These are phyloP conservation scores for Diaporthe humulicola DNA, from an alignment of 2,329 filamentous ascomycete species.

Conservation along the genomic window DNA sequence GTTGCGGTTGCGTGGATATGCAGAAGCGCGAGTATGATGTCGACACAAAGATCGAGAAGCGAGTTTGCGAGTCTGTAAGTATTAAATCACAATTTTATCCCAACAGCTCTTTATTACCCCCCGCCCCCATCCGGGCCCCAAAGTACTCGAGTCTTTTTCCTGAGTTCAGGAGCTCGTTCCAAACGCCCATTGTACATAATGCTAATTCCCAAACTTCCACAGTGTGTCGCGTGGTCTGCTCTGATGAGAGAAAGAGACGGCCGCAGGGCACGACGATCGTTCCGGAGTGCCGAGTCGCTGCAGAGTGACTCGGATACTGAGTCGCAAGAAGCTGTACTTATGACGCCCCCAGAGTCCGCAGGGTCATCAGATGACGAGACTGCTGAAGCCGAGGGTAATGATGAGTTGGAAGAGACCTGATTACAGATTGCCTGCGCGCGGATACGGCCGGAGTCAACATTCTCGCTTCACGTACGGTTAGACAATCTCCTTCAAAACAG, in stretches of 20 bases:
- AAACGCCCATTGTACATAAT: background rate
- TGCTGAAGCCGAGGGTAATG: background rate
- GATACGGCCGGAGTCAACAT: background rate
- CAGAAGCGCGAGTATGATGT: background rate
- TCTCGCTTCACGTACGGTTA: too few relatives aligned
- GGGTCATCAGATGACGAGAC: background rate
- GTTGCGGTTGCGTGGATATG: background rate
- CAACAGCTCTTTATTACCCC: background rate
- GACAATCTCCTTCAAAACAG: background rate
- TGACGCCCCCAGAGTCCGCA: background rate
- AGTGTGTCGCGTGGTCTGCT: slow-evolving; percentile 18
- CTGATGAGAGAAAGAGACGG: slow-evolving; percentile 9
- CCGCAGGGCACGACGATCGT: background rate
- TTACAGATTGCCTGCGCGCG: background rate
- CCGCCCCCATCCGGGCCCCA: too few relatives aligned
- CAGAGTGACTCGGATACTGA: background rate
- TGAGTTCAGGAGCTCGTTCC: rapidly evolving
- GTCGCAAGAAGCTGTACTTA: background rate
- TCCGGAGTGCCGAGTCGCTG: background rate
- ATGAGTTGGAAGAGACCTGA: background rate
- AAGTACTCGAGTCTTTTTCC: background rate
- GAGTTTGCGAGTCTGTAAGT: slow-evolving; percentile 23
- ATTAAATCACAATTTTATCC: background rate
- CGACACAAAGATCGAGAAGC: slow-evolving; percentile 2
- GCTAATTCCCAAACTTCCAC: background rate